These are phyloP conservation scores for Prunus persica DNA, from an alignment of 306 rosid genomes.

Conservation along the genomic window Prunus_persica_NCBIv2 NC_034009.1:5700501-5701000, in stretches of 20 bases:
- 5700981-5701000: not conserved
- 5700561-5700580: conserved; percentile 58
- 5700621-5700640: conserved; percentile 1
- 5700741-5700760: conserved; percentile 67
- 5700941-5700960: conserved; percentile 62
- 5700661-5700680: not conserved
- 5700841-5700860: conserved; percentile 65
- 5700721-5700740: conserved; percentile 1
- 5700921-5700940: conserved; percentile 95
- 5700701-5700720: not conserved
- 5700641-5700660: not conserved
- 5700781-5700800: conserved; percentile 70
- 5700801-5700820: conserved; percentile 69
- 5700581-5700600: conserved; percentile 60
- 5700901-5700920: conserved; percentile 90
- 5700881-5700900: conserved; percentile 79
- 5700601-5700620: conserved; percentile 14
- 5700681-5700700: too few relatives aligned
- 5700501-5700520: conserved; percentile 74
- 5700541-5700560: conserved; percentile 68
- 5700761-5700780: conserved; percentile 57
- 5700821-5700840: conserved; percentile 91
- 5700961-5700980: conserved; percentile 3
- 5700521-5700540: conserved; percentile 55
- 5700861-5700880: conserved; percentile 65